phyloP scores from a whole-genome alignment of 768 basidiomycete genomes.

The Xanthoconium purpureum region DNA sequence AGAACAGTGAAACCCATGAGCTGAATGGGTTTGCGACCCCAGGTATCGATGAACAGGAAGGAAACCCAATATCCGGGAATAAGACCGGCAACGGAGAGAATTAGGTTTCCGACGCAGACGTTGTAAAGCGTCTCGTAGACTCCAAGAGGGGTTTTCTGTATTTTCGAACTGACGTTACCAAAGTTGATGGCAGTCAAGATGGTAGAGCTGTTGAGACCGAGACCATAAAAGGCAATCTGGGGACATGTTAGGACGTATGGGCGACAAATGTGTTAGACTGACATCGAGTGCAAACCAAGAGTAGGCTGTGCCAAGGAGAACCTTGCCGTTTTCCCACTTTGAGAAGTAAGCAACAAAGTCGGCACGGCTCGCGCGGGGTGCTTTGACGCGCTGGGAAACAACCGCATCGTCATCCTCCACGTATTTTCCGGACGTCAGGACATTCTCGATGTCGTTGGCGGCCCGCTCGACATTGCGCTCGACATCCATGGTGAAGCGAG shows the following conservation, averaged over 20 bases:
- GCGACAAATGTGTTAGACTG: conserved; percentile 23
- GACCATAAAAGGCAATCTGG: conserved; percentile 84
- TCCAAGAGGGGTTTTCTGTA: conserved; percentile 28
- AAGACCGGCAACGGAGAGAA: conserved; percentile 73
- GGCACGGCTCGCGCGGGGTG: conserved; percentile 62
- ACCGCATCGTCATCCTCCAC: conserved; percentile 49
- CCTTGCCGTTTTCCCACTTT: conserved; percentile 74
- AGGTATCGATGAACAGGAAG: conserved; percentile 65
- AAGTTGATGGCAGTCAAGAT: conserved; percentile 70
- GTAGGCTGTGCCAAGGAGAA: conserved; percentile 73
- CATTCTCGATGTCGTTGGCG: conserved; percentile 65
- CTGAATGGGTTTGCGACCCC: conserved; percentile 84
- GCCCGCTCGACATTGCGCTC: conserved; percentile 80
- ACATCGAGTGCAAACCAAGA: conserved; percentile 90
- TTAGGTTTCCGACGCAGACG: conserved; percentile 69
- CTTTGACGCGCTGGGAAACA: conserved; percentile 53
- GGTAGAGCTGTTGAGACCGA: conserved; percentile 79
- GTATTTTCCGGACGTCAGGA: conserved; percentile 49
- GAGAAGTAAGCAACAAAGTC: conserved; percentile 73
- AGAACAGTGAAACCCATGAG: conserved; percentile 72
- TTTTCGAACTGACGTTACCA: conserved; percentile 40
- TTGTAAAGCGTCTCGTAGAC: conserved; percentile 63
- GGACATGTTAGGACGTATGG: conserved; percentile 1
- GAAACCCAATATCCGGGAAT: conserved; percentile 70
- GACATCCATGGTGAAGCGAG: conserved; percentile 90